Conservation (phyloP, 805 yeast genomes). For the Helenozyma baotianmanensis region DNA sequence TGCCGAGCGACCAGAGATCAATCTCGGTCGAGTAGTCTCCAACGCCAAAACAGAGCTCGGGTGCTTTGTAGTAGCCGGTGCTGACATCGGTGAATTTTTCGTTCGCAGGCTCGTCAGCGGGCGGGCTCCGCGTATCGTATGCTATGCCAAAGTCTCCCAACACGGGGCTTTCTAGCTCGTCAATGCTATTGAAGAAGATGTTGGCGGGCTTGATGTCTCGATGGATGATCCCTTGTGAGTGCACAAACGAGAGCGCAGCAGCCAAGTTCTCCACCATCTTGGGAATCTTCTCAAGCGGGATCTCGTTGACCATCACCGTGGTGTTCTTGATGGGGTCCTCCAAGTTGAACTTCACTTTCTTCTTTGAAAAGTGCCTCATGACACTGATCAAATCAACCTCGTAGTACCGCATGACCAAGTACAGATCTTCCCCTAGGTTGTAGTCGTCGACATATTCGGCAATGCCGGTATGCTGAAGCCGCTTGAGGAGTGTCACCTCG, state of each 20-base stretch:
- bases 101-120: constrained; percentile 36
- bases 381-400: constrained; percentile 22
- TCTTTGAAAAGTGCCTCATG: constrained; percentile 17
- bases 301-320: constrained; percentile 8
- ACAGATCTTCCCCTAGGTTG: constrained; percentile 26
- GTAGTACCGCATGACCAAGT: constrained; percentile 31
- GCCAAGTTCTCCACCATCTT: constrained; percentile 17
- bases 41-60: constrained; percentile 66
- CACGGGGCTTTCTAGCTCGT: constrained; percentile 21
- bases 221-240: constrained; percentile 32
- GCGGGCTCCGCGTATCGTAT: constrained; percentile 18
- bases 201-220: constrained; percentile 40
- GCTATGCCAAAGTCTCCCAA: constrained; percentile 66
- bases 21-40: constrained; percentile 48
- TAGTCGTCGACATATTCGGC: constrained; percentile 19
- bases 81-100: constrained; percentile 53
- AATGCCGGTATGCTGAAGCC: constrained; percentile 13
- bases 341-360: constrained; percentile 21
- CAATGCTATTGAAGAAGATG: constrained; percentile 22
- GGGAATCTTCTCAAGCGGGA: constrained; percentile 11
- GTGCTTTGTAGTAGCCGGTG: constrained; percentile 67
- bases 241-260: constrained; percentile 25
- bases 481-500: constrained; percentile 27
- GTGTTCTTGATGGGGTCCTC: constrained; percentile 16
- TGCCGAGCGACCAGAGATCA: constrained; percentile 73